A percentile compares a stretch with the other conserved stretches of the same genome.
These are phyloP conservation scores for Calocera cornea DNA, from an alignment of 768 basidiomycete species.

Conservation along the genomic window DNA sequence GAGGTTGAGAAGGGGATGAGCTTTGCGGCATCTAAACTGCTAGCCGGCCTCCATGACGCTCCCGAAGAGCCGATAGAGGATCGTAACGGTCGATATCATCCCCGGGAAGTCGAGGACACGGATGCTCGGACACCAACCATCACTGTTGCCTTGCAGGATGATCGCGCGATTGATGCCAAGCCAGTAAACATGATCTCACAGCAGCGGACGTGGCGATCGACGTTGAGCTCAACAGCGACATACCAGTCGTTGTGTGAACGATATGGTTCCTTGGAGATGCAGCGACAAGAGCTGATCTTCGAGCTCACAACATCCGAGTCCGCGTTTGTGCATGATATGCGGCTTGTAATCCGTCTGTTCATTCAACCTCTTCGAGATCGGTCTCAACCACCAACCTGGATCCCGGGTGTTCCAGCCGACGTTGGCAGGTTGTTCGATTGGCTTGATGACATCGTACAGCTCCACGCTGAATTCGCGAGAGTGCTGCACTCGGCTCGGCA, in stretches of 20 bases:
- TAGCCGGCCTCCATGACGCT: neutral
- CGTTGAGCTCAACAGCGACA: slow-evolving; percentile 20
- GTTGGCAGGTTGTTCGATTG: slow-evolving; percentile 69
- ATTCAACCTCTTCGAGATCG: slow-evolving; percentile 54
- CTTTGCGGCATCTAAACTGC: slow-evolving; percentile 8
- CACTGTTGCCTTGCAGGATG: neutral
- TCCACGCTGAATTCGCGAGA: slow-evolving; percentile 52
- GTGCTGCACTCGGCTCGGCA: slow-evolving; percentile 33
- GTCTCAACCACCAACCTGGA: slow-evolving; percentile 56
- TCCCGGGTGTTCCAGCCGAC: slow-evolving; percentile 58
- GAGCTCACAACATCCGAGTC: slow-evolving; percentile 58
- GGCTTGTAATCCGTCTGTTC: slow-evolving; percentile 55
- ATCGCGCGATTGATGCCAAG: neutral
- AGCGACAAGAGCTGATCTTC: slow-evolving; percentile 52
- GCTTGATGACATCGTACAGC: slow-evolving; percentile 71
- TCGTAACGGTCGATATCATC: neutral
- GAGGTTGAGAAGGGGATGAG: slow-evolving; percentile 24
- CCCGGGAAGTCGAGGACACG: neutral
- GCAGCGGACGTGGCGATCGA: slow-evolving; percentile 25
- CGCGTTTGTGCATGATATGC: slow-evolving; percentile 50
- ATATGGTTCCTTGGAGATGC: slow-evolving; percentile 40
- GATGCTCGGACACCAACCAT: neutral
- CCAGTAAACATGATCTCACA: neutral
- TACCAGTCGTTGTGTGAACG: slow-evolving; percentile 28
- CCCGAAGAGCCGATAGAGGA: neutral